Evolutionary conservation across 257 asterid genomes (phyloP).

Genomic region (Eustoma russellianum): DNA sequence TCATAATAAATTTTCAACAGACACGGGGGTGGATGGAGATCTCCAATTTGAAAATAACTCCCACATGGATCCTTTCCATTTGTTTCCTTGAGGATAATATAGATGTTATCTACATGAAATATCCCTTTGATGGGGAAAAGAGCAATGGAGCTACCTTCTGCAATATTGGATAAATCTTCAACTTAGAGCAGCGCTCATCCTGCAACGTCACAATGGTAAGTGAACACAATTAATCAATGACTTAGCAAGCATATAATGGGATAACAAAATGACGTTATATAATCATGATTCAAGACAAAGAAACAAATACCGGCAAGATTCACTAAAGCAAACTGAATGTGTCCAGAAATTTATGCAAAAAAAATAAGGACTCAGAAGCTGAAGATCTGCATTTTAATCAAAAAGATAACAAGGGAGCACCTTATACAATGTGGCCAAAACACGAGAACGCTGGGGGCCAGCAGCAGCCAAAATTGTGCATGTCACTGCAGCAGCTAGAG

Average conservation of each 20-base stretch:
- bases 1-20: too few species aligned
- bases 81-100: neutral
- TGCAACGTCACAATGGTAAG: conserved; percentile 20
- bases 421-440: conserved; percentile 94
- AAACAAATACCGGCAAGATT: too few species aligned
- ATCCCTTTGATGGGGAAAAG: conserved; percentile 6
- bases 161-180: conserved; percentile 85
- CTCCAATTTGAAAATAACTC: neutral
- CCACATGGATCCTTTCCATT: neutral
- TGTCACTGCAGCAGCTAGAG: conserved; percentile 83
- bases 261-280: too few species aligned
- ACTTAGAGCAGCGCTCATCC: conserved; percentile 99
- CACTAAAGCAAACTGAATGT: too few species aligned
- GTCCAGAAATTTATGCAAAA: too few species aligned
- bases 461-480: conserved; percentile 98
- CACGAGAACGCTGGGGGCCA: conserved; percentile 94
- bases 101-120: neutral
- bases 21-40: too few species aligned
- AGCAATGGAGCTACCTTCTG: conserved; percentile 62
- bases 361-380: too few species aligned
- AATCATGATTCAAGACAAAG: too few species aligned
- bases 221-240: neutral
- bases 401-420: conserved; percentile 17
- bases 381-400: too few species aligned
- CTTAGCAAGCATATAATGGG: too few species aligned